Evolutionary conservation across 768 basidiomycete species (phyloP).

Genomic region (Glaciozyma martinii): DNA sequence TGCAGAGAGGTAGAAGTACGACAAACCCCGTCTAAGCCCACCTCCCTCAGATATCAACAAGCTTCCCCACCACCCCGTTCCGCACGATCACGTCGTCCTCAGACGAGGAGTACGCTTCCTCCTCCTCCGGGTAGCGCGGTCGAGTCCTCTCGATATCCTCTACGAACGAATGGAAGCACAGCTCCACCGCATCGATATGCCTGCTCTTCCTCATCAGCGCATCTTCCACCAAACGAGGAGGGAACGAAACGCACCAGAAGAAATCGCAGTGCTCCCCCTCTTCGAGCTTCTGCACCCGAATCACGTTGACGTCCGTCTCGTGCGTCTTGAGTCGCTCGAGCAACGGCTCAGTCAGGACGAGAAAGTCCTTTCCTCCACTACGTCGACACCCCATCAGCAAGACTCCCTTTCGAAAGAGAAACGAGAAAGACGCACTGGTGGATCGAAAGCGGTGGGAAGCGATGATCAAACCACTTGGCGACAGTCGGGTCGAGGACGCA

Average conservation of each 20-base stretch:
- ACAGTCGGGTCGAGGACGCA: slow-evolving; percentile 42
- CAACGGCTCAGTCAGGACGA: slow-evolving; percentile 45
- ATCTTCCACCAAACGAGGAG: not conserved
- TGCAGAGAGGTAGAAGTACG: too few relatives aligned
- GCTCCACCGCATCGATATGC: slow-evolving; percentile 47
- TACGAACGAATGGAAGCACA: slow-evolving; percentile 35
- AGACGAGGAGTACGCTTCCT: not conserved
- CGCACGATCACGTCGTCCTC: slow-evolving; percentile 37
- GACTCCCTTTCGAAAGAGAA: too few relatives aligned
- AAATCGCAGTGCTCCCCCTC: slow-evolving; percentile 42
- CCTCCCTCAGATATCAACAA: too few relatives aligned
- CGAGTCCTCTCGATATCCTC: slow-evolving; percentile 44
- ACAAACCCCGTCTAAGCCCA: too few relatives aligned
- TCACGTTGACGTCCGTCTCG: slow-evolving; percentile 44
- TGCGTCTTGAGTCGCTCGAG: slow-evolving; percentile 43
- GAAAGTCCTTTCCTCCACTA: slow-evolving; percentile 45
- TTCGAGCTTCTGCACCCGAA: slow-evolving; percentile 44
- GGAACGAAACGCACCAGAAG: slow-evolving; percentile 31
- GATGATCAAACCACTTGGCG: slow-evolving; percentile 45
- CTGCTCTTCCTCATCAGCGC: slow-evolving; percentile 36
- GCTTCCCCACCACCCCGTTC: slow-evolving; percentile 40
- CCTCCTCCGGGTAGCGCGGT: slow-evolving; percentile 34
- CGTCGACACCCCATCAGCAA: not conserved
- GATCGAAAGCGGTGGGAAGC: slow-evolving; percentile 45
- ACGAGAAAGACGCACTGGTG: slow-evolving; percentile 30